Percentiles rank a stretch among this genome's conserved stretches.
phyloP scores from a whole-genome alignment of 1,284 basidiomycete genomes.

The Apiotrichum brassicae region DNA sequence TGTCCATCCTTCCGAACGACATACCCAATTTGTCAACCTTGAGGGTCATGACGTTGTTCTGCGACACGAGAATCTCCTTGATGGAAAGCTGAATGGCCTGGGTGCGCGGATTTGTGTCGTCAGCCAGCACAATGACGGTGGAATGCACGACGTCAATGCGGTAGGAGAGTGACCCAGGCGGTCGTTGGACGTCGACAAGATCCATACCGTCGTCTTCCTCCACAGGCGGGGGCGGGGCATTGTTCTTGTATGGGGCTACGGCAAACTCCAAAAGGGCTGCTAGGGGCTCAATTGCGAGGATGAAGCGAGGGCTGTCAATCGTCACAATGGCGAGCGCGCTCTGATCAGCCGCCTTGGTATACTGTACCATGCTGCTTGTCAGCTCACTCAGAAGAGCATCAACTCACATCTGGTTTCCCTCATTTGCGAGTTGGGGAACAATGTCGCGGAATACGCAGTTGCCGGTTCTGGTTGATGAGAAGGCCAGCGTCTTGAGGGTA shows the following conservation, averaged over 20 bases:
- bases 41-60: constrained; percentile 82
- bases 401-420: constrained; percentile 69
- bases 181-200: constrained; percentile 1
- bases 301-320: constrained; percentile 86
- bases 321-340: constrained; percentile 74
- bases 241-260: constrained; percentile 55
- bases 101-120: constrained; percentile 70
- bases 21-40: constrained; percentile 81
- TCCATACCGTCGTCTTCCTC: constrained; percentile 22
- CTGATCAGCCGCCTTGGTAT: constrained; percentile 60
- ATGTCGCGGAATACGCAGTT: constrained; percentile 88
- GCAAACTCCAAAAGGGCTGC: constrained; percentile 85
- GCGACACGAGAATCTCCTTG: constrained; percentile 79
- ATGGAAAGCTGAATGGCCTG: constrained; percentile 84
- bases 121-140: constrained; percentile 81
- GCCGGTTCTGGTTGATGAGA: constrained; percentile 79
- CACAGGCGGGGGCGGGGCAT: constrained; percentile 9
- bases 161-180: constrained; percentile 50
- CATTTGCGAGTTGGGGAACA: constrained; percentile 82
- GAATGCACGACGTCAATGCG: constrained; percentile 88
- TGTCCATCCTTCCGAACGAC: constrained; percentile 88
- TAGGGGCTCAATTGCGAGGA: constrained; percentile 89
- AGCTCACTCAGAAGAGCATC: not conserved
- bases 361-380: constrained; percentile 69
- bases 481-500: constrained; percentile 80